These are phyloP conservation scores for Solanum hybrid DNA, from an alignment of 305 asterid genomes.

Conservation along the genomic window DNA sequence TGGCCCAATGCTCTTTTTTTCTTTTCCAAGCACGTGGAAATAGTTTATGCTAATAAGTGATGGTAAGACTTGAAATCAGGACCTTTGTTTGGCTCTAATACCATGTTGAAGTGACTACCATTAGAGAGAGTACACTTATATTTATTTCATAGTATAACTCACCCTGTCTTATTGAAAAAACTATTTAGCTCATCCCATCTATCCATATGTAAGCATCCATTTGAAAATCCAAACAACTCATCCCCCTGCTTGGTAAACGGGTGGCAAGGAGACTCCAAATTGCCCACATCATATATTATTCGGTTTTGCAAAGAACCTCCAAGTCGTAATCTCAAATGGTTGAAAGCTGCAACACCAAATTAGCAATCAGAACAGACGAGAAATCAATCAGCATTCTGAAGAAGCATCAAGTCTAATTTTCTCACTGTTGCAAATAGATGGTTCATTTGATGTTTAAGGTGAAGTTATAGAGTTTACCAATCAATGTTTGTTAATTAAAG, in stretches of 20 bases:
- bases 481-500: neutral
- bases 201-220: constrained; percentile 70
- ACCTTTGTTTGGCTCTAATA: neutral
- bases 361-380: neutral
- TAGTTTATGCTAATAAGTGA: neutral
- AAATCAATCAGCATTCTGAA: neutral
- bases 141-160: constrained; percentile 7
- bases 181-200: constrained; percentile 91
- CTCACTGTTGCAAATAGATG: neutral
- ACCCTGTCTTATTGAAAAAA: constrained; percentile 75
- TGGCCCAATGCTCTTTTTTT: neutral
- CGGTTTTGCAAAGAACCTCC: constrained; percentile 96
- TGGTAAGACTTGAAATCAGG: neutral
- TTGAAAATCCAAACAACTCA: constrained; percentile 83
- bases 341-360: constrained; percentile 47
- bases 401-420: neutral
- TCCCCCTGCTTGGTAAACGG: constrained; percentile 43
- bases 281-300: constrained; percentile 58
- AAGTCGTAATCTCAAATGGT: constrained; percentile 62
- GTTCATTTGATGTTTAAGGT: neutral
- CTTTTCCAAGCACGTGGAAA: neutral
- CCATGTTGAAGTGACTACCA: neutral
- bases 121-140: neutral
- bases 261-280: constrained; percentile 35
- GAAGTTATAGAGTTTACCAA: neutral